phyloP scores from a whole-genome alignment of 2,329 filamentous ascomycete genomes.

The Coleophoma cylindrospora region DNA sequence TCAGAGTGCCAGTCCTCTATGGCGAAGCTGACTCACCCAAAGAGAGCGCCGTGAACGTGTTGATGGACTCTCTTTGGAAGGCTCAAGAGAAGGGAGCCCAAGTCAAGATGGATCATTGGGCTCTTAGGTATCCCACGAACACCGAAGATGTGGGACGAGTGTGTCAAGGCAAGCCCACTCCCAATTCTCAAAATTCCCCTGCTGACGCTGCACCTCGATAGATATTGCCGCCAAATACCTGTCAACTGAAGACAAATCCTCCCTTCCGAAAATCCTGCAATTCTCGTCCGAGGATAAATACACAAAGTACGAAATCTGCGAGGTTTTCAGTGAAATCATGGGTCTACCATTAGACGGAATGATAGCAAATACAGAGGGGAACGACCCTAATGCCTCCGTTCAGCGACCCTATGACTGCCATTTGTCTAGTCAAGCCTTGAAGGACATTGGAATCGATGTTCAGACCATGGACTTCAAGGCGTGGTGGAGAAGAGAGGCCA shows the following conservation, averaged over 20 bases:
- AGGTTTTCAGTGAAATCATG: conserved; percentile 74
- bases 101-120: conserved; percentile 83
- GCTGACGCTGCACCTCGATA: conserved; percentile 19
- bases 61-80: conserved; percentile 74
- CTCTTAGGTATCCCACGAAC: conserved; percentile 79
- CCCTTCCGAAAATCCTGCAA: conserved; percentile 68
- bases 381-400: conserved; percentile 65
- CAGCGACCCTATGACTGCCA: conserved; percentile 86
- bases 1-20: conserved; percentile 82
- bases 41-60: conserved; percentile 78
- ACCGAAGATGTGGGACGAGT: conserved; percentile 83
- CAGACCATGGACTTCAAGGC: conserved; percentile 68
- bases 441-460: conserved; percentile 70
- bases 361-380: conserved; percentile 64
- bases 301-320: conserved; percentile 88
- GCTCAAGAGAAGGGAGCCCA: conserved; percentile 57
- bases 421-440: conserved; percentile 69
- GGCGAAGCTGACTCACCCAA: conserved; percentile 64
- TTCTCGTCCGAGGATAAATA: conserved; percentile 82
- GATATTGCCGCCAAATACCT: conserved; percentile 71
- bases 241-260: conserved; percentile 36
- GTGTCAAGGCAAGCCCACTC: conserved; percentile 50
- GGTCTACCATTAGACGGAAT: conserved; percentile 66
- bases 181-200: conserved; percentile 7
- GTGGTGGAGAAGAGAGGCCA: conserved; percentile 71